Evolutionary conservation across 1,139 yeast species (phyloP).

Genomic region (Zygotorulaspora mrakii): DNA sequence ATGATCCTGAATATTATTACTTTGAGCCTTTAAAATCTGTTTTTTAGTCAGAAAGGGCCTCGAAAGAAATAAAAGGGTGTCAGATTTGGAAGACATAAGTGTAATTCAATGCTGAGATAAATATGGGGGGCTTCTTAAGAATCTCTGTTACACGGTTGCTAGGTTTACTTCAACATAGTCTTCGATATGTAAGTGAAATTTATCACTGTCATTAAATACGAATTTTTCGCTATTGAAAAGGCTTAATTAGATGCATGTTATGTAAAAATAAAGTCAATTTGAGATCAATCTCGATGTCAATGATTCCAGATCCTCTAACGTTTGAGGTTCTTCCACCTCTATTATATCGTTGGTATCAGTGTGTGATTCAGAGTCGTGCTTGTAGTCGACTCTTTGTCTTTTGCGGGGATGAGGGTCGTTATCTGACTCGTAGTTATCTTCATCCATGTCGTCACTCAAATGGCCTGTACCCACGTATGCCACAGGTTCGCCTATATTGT

Average conservation of each 20-base stretch:
- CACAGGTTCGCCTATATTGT: constrained; percentile 19
- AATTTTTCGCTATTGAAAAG: not conserved
- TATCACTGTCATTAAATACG: constrained; percentile 1
- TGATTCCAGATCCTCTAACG: constrained; percentile 90
- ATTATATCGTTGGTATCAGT: constrained; percentile 43
- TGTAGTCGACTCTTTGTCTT: constrained; percentile 62
- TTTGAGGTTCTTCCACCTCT: constrained; percentile 83
- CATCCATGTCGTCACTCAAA: constrained; percentile 41
- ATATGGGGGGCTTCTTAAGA: not conserved
- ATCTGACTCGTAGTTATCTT: constrained; percentile 40
- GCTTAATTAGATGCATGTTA: not conserved
- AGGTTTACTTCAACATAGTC: not conserved
- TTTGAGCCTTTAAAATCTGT: constrained; percentile 54
- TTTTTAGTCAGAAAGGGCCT: constrained; percentile 60
- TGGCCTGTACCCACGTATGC: constrained; percentile 37
- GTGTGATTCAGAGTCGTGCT: constrained; percentile 36
- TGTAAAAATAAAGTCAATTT: constrained; percentile 5
- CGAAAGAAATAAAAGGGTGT: constrained; percentile 42
- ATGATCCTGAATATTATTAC: constrained; percentile 50
- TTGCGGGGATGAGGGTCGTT: constrained; percentile 41
- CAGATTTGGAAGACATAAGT: constrained; percentile 19
- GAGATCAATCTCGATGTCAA: constrained; percentile 65
- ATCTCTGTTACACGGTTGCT: not conserved
- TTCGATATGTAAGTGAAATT: not conserved
- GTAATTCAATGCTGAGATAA: not conserved